Conservation (phyloP, 441 rosid genomes). For the Pelargonium exstipulatum region DNA sequence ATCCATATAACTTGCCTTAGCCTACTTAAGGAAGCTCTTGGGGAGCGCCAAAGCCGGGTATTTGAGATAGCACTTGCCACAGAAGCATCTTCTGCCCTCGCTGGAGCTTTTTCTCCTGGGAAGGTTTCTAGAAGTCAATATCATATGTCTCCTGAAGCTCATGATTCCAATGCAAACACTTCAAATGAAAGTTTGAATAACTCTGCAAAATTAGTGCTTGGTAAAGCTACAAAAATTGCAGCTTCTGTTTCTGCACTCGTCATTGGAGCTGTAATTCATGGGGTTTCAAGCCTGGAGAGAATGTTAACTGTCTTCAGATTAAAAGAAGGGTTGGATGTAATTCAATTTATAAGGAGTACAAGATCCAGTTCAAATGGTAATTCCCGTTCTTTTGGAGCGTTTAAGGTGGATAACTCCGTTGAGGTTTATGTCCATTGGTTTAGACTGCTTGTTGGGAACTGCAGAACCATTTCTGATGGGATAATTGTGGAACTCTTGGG, state of each 20-base stretch:
- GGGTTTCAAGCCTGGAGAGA: slow-evolving; percentile 93
- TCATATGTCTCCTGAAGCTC: slow-evolving; percentile 68
- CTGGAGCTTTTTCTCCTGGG: slow-evolving; percentile 56
- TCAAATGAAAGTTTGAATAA: slow-evolving; percentile 44
- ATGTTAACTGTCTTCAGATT: slow-evolving; percentile 74
- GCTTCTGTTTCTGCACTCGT: slow-evolving; percentile 89
- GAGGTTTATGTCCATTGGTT: slow-evolving; percentile 93
- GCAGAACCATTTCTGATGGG: slow-evolving; percentile 85
- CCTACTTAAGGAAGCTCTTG: slow-evolving; percentile 92
- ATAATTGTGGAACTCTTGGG: slow-evolving; percentile 84
- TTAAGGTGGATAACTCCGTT: slow-evolving; percentile 58
- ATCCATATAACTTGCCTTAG: slow-evolving; percentile 75
- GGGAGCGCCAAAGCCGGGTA: slow-evolving; percentile 92
- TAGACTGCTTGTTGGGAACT: slow-evolving; percentile 85
- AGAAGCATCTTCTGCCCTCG: slow-evolving; percentile 80
- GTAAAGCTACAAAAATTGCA: slow-evolving; percentile 55
- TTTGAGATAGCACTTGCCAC: slow-evolving; percentile 96
- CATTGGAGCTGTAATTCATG: slow-evolving; percentile 76
- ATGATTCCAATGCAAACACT: slow-evolving; percentile 49
- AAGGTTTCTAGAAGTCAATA: slow-evolving; percentile 83
- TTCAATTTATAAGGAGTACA: slow-evolving; percentile 67
- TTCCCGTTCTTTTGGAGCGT: slow-evolving; percentile 52
- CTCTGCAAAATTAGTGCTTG: slow-evolving; percentile 34
- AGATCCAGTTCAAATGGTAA: slow-evolving; percentile 81
- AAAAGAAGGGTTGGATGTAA: slow-evolving; percentile 81